These are phyloP conservation scores for Penicillium sp. DNA, from an alignment of 2,329 filamentous ascomycete genomes.

Conservation along the genomic window DNA sequence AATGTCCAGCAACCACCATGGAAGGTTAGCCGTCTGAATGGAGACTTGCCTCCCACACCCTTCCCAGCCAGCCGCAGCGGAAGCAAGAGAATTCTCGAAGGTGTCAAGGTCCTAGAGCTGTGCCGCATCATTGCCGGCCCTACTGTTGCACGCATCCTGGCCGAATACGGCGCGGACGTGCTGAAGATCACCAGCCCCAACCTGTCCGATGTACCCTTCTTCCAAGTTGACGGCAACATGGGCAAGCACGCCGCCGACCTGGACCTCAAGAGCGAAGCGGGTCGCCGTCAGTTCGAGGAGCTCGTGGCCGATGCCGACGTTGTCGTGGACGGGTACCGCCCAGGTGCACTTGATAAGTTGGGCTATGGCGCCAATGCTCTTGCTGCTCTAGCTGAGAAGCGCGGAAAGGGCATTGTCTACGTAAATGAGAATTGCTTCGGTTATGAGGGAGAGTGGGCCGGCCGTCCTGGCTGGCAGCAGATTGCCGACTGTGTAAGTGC, in stretches of 20 bases:
- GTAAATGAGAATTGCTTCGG: slow-evolving; percentile 68
- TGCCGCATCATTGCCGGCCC: slow-evolving; percentile 69
- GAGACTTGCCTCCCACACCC: slow-evolving; percentile 23
- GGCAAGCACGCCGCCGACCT: slow-evolving; percentile 61
- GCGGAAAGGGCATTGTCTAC: slow-evolving; percentile 58
- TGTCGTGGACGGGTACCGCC: slow-evolving; percentile 61
- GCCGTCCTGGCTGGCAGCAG: slow-evolving; percentile 61
- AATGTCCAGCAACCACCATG: slow-evolving; percentile 32
- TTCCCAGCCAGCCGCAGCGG: slow-evolving; percentile 27
- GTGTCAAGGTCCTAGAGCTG: slow-evolving; percentile 64
- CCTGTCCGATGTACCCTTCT: slow-evolving; percentile 62
- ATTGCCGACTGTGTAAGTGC: slow-evolving; percentile 59
- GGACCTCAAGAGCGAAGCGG: slow-evolving; percentile 51
- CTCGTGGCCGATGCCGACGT: slow-evolving; percentile 58
- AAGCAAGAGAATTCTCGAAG: slow-evolving; percentile 39
- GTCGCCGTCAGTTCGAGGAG: slow-evolving; percentile 50
- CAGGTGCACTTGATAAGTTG: slow-evolving; percentile 55
- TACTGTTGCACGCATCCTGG: slow-evolving; percentile 60
- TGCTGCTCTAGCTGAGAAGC: slow-evolving; percentile 45
- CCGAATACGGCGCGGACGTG: slow-evolving; percentile 67
- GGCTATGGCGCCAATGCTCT: slow-evolving; percentile 55
- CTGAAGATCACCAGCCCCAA: slow-evolving; percentile 61
- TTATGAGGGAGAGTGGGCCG: slow-evolving; percentile 54
- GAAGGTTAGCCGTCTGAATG: slow-evolving; percentile 26
- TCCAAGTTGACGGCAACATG: slow-evolving; percentile 64